phyloP scores from a whole-genome alignment of 2,329 filamentous ascomycete genomes.

The Aspergillus uvarum region DNA sequence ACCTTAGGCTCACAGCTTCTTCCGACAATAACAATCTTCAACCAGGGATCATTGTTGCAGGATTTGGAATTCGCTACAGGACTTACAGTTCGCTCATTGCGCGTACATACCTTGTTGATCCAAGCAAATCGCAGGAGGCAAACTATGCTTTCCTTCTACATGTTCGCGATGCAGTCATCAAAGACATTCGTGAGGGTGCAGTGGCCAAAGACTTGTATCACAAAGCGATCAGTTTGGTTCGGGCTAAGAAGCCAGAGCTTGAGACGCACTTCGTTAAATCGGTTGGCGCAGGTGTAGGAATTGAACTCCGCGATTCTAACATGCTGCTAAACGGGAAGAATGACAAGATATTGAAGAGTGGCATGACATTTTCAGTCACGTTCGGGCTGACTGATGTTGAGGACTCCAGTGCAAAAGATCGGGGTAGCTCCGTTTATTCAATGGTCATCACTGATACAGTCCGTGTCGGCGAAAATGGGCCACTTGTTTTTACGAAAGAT shows the following conservation, averaged over 20 bases:
- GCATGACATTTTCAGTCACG: constrained; percentile 92
- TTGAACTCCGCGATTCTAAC: constrained; percentile 83
- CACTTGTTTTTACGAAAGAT: constrained; percentile 89
- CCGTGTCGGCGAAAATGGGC: constrained; percentile 67
- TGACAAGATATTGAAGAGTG: constrained; percentile 77
- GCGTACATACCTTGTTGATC: constrained; percentile 93
- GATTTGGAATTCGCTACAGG: constrained; percentile 89
- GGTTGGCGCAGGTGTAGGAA: constrained; percentile 86
- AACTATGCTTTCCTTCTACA: constrained; percentile 87
- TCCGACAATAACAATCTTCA: constrained; percentile 82
- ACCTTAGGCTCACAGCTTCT: constrained; percentile 75
- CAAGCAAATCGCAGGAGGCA: constrained; percentile 90
- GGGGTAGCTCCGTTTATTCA: constrained; percentile 84
- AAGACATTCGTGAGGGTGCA: constrained; percentile 84
- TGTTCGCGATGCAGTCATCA: constrained; percentile 86
- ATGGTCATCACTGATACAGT: constrained; percentile 91
- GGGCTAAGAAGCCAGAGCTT: constrained; percentile 87
- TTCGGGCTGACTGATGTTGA: constrained; percentile 88
- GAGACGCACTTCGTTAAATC: constrained; percentile 95
- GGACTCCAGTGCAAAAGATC: constrained; percentile 83
- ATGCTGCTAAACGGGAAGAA: constrained; percentile 88
- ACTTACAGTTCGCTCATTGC: constrained; percentile 92
- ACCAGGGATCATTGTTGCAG: constrained; percentile 88
- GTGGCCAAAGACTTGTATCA: constrained; percentile 85
- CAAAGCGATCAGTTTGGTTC: constrained; percentile 78